Evolutionary conservation across 257 asterid species (phyloP).

Genomic region (Fraxinus americana): DNA sequence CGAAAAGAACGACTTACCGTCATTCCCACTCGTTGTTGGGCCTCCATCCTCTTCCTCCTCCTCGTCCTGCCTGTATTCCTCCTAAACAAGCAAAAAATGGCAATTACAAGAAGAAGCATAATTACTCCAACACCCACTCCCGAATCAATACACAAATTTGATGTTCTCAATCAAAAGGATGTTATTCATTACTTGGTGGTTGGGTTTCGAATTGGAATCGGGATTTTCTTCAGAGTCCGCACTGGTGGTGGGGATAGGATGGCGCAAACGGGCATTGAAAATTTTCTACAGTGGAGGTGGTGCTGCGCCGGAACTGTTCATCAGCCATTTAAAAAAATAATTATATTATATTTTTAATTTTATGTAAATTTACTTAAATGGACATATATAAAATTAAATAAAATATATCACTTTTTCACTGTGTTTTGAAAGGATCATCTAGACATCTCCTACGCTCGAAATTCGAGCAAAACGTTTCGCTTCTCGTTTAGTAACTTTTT

Average conservation of each 20-base stretch:
- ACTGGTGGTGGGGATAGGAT: conserved; percentile 35
- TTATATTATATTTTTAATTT: too few species aligned
- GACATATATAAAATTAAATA: too few species aligned
- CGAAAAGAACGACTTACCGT: conserved; percentile 58
- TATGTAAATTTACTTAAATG: too few species aligned
- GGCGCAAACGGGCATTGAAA: conserved; percentile 50
- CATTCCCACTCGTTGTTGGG: conserved; percentile 51
- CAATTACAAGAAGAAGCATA: conserved; percentile 10
- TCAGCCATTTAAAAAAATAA: conserved; percentile 28
- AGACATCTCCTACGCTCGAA: too few species aligned
- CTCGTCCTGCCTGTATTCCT: conserved; percentile 60
- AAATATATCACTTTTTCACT: too few species aligned
- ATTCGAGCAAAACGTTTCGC: too few species aligned
- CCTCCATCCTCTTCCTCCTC: conserved; percentile 50
- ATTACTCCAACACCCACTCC: background rate
- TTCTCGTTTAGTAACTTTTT: too few species aligned
- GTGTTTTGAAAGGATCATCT: too few species aligned
- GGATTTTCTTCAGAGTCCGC: conserved; percentile 41
- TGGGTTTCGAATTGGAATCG: conserved; percentile 43
- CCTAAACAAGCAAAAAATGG: conserved; percentile 46
- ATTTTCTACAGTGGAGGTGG: conserved; percentile 89
- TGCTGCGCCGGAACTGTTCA: conserved; percentile 73
- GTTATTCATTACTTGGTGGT: conserved; percentile 50
- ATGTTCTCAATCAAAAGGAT: background rate
- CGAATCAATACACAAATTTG: background rate